Evolutionary conservation across 306 rosid species (phyloP), one percentile per base, ranked within the genome.

Genomic region (Acacia confusa): DNA sequence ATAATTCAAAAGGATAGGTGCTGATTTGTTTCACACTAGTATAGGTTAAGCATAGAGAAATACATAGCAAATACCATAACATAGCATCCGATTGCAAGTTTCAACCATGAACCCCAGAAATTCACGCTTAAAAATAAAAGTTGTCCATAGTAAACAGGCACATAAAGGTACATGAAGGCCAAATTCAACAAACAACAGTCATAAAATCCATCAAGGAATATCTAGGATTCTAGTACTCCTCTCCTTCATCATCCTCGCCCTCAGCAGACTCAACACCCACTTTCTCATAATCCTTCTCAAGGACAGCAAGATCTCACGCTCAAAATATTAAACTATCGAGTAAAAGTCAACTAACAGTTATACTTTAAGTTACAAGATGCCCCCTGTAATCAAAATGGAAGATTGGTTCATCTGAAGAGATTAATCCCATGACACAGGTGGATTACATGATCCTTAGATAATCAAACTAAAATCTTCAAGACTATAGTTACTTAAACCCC

Each of bases 281-380:
- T 81, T 94, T 97, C 78, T 94, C 98, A 7, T 94, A 94, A 84
- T 94, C 98, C 83, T 94, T 94, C 81, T 94, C 98, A 0, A 94
- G 92, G 10, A 96, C 98, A 38, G 97, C 98, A 74, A 94, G 97
- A 85, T 94, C 86, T 94, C 97, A 61, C 97, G 94, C n/a, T n/a
- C n/a, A n/a, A n/a, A n/a, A n/a, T n/a, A n/a, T n/a, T n/a, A n/a
- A n/a, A n/a, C n/a, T n/a, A n/a, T n/a, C n/a, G n/a, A n/a, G n/a
- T n/a, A n/a, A n/a, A n/a, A n/a, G n/a, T n/a, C n/a, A n/a, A n/a
- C n/a, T n/a, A n/a, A 32, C 13, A 32, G 13, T 32, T 65, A 20
- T 65, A 65, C n/a, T 25, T 3, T 30, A 30, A 32, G 9, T 16
- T 34, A 40, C 2, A 65, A 34, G 17, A 32, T 17, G 12, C 6